Conservation (phyloP, 495 filamentous ascomycete genomes). For the Penicillium roqueforti region DNA sequence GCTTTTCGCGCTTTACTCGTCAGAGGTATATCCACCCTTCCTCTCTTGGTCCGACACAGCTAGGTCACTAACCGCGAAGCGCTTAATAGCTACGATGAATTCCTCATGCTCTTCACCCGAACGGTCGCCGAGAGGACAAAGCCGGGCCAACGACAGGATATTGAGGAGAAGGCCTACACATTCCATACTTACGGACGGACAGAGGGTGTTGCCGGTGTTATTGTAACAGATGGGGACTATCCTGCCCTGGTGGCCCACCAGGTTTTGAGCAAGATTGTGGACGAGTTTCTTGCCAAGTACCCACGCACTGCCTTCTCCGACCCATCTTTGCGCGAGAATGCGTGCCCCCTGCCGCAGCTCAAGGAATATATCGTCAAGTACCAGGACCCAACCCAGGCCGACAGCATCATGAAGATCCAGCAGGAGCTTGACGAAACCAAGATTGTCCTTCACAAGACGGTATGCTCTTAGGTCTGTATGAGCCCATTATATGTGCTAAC, state of each 20-base stretch:
- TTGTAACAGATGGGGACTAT: slow-evolving; percentile 89
- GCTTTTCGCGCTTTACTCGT: slow-evolving; percentile 77
- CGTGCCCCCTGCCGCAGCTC: slow-evolving; percentile 61
- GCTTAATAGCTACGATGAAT: slow-evolving; percentile 46
- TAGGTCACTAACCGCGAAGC: background rate
- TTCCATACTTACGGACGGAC: slow-evolving; percentile 89
- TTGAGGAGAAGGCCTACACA: slow-evolving; percentile 71
- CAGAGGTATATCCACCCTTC: slow-evolving; percentile 45
- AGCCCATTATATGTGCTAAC: slow-evolving; percentile 2
- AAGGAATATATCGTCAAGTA: slow-evolving; percentile 81
- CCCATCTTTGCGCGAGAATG: slow-evolving; percentile 35
- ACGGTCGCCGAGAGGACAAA: slow-evolving; percentile 74
- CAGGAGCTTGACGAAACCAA: slow-evolving; percentile 97
- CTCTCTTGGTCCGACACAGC: background rate
- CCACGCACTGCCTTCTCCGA: slow-evolving; percentile 63
- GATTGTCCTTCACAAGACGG: slow-evolving; percentile 93
- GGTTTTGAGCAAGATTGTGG: slow-evolving; percentile 83
- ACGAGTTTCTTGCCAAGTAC: slow-evolving; percentile 84
- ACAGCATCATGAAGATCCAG: slow-evolving; percentile 92
- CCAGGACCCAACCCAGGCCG: slow-evolving; percentile 83
- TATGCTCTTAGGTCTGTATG: slow-evolving; percentile 14
- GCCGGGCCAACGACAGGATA: slow-evolving; percentile 84
- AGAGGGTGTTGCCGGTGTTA: slow-evolving; percentile 82
- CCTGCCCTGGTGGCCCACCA: slow-evolving; percentile 88
- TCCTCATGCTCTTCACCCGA: slow-evolving; percentile 53